These are phyloP conservation scores for Dalbergia oliveri DNA, from an alignment of 306 rosid species.

Conservation along the genomic window DNA sequence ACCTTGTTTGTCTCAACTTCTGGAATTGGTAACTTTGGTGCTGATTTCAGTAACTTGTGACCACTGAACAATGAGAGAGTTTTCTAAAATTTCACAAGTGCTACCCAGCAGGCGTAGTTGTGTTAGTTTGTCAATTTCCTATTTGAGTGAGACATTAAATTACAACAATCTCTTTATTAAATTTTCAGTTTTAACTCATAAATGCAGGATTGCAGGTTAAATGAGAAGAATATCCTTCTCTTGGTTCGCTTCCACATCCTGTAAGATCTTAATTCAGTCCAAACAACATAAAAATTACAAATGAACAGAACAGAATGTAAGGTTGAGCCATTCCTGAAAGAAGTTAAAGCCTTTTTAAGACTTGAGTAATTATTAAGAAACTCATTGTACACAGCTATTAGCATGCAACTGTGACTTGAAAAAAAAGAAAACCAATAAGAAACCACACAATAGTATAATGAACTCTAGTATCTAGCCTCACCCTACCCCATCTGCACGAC, in stretches of 20 bases:
- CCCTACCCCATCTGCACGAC: conserved; percentile 16
- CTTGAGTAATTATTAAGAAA: not conserved
- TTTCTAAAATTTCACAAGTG: conserved; percentile 9
- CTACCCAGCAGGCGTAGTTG: conserved; percentile 20
- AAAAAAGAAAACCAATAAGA: not conserved
- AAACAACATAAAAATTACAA: conserved; percentile 30
- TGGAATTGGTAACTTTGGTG: not conserved
- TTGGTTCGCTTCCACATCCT: not conserved
- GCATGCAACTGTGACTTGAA: conserved; percentile 15
- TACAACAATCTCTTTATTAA: not conserved
- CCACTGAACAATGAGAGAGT: not conserved
- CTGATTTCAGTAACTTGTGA: not conserved
- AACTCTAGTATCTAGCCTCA: conserved; percentile 14
- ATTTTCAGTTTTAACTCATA: conserved; percentile 4
- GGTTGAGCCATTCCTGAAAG: not conserved
- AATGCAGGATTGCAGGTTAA: conserved; percentile 23
- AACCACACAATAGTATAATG: not conserved
- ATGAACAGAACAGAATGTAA: conserved; percentile 23
- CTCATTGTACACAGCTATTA: not conserved
- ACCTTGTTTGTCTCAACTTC: not conserved
- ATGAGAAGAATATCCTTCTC: conserved; percentile 14
- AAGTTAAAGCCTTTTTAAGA: not conserved
- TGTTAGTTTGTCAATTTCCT: not conserved
- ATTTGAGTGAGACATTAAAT: not conserved
- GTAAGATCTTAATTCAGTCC: conserved; percentile 25